Base-by-base conservation (phyloP, 208 protist species). In the Porcisia deanei region DNA sequence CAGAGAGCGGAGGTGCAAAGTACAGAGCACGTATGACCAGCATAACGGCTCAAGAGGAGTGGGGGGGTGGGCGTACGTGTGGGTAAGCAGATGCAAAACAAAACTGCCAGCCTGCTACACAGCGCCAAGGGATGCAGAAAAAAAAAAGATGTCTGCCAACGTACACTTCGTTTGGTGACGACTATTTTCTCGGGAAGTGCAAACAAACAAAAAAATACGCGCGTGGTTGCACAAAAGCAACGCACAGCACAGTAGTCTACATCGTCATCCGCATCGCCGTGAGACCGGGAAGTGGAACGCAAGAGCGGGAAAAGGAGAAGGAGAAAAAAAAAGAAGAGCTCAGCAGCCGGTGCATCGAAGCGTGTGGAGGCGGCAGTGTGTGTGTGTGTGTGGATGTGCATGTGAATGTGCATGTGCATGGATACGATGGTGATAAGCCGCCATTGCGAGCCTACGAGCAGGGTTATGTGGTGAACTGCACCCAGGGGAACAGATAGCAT, bases 211-310 rank as follows among this genome's bases (percentile, higher is more conserved):
- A 52, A 18, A 41, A 2, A 67, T 43, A 37, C 22, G 18, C 47
- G 47, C 47, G 47, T 52, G 47, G 47, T 5, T 52, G 22, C 5
- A 14, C 41, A 67, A n/a, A 8, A 12, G 61, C 3, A 18, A 34
- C 20, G 25, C 61, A 67, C 18, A 22, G 20, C 12, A 18, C 12
- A 14, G 61, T 67, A 67, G 39, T 67, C 39, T 67, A 67, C 61
- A 67, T 67, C 61, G 25, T 25, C 9, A 45, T 64, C 47, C 65
- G 55, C 52, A 60, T 73, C n/a, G 20, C 25, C 53, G 25, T 65
- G 12, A 18, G 0, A 54, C 7, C 47, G 1, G 73, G 53, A 39
- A 34, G 58, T 49, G 2, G 39, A 30, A 10, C 7, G 30, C 39
- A 10, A 18, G 45, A 45, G n/a, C 22, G 22, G 22, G 20, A 8